Base-by-base conservation (phyloP, 1,139 yeast species). In the Yamadazyma atlantica region DNA sequence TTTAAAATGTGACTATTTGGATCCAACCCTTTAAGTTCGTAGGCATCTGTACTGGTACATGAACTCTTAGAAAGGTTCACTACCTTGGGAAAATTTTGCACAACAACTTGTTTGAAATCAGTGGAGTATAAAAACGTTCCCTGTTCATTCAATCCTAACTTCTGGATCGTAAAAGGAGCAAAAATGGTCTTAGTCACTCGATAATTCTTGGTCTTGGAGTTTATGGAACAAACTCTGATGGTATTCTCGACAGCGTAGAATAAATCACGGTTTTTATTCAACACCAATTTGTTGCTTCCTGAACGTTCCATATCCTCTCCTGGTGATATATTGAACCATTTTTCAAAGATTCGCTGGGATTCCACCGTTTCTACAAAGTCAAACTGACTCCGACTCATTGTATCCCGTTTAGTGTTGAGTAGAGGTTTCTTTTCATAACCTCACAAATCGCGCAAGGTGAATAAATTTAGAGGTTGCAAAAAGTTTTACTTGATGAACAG, bases 81-180 rank as follows among this genome's bases (percentile, higher is more conserved):
- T 9, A 41, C 37, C 7, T 41, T 36, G 4, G 69, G 68, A 15
- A 65, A 41, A 5, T 56, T 44, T 13, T 58, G 57, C 1, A 68
- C 53, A 2, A 49, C 53, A 16, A 69, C 43, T n/a, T 47, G 44
- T 1, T 42, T 13, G 13, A 51, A 54, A 3, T 73, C 71, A 2
- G 66, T 53, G 5, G 61, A 42, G 4, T 73, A 74, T 37, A 69
- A 46, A 23, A 60, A 55, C 2, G 59, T 51, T 2, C 65, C 69
- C 43, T 54, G 54, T 1, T 52, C 41, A 42, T 67, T 68, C 36
- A 67, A 45, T 1, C 45, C 42, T 36, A 70, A 49, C 2, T 56
- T 48, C 9, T 44, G 37, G 15, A 67, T 59, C 16, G 50, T 54
- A 36, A 53, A 55, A 18, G 38, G 22, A 26, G 33, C 15, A 28